Evolutionary conservation across 805 yeast species (phyloP).

Genomic region (Yarrowia porcina): DNA sequence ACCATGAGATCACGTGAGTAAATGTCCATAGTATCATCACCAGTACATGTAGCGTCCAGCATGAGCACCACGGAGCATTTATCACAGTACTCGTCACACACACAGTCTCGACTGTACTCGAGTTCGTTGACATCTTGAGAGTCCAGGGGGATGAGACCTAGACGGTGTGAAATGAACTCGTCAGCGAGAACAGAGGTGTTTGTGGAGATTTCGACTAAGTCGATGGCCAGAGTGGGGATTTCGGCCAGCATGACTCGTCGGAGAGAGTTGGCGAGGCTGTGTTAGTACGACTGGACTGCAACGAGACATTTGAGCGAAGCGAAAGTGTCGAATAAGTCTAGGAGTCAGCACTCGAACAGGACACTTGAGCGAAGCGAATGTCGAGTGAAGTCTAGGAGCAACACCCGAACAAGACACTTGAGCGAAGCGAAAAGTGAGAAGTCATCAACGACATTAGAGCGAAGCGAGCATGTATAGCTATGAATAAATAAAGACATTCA

Average conservation of each 20-base stretch:
- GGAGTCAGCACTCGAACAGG: too few species aligned
- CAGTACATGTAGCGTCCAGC: conserved; percentile 82
- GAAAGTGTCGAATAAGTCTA: too few species aligned
- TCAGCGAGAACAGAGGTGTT: conserved; percentile 96
- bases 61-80: conserved; percentile 87
- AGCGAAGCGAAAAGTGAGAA: too few species aligned
- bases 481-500: too few species aligned
- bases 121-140: conserved; percentile 79
- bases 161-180: conserved; percentile 90
- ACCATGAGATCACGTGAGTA: conserved; percentile 76
- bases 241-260: conserved; percentile 93
- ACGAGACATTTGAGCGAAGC: neutral
- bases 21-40: conserved; percentile 83
- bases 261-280: conserved; percentile 74
- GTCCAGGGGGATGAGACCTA: conserved; percentile 87
- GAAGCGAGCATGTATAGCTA: too few species aligned
- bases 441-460: too few species aligned
- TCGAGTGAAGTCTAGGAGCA: too few species aligned
- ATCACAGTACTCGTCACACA: conserved; percentile 96
- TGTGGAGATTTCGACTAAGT: conserved; percentile 86
- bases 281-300: conserved; percentile 17
- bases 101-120: conserved; percentile 84
- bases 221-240: conserved; percentile 95
- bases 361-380: neutral
- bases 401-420: too few species aligned